phyloP scores from a whole-genome alignment of 2,329 filamentous ascomycete genomes.

The Fusarium sp. region DNA sequence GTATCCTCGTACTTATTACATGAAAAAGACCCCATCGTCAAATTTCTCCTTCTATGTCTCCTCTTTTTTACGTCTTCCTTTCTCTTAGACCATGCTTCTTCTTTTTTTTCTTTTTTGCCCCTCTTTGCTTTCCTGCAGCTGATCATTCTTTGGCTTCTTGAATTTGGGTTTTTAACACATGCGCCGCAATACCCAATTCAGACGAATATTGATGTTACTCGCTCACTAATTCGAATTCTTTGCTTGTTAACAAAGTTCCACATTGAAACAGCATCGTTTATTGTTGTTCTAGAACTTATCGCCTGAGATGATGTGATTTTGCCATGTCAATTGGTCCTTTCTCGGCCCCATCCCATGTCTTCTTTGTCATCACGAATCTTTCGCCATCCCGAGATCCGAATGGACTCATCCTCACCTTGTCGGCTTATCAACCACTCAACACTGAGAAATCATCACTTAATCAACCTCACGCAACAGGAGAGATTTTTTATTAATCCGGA shows the following conservation, averaged over 20 bases:
- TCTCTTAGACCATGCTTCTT: background rate
- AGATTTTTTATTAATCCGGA: background rate
- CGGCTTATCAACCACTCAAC: conserved; percentile 13
- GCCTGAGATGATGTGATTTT: conserved; percentile 36
- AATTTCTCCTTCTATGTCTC: conserved; percentile 10
- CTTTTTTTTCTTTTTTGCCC: conserved; percentile 5
- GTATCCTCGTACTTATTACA: conserved; percentile 25
- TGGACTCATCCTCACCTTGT: conserved; percentile 12
- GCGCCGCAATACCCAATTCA: conserved; percentile 13
- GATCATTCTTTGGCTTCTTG: conserved; percentile 14
- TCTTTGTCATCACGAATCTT: conserved; percentile 22
- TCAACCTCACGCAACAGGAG: conserved; percentile 4
- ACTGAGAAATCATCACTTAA: conserved; percentile 2
- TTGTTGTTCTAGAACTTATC: conserved; percentile 8
- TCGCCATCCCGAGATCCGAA: conserved; percentile 37
- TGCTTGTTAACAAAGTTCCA: background rate
- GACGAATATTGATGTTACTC: background rate
- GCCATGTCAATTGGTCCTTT: background rate
- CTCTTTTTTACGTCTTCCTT: conserved; percentile 36
- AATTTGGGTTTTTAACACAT: background rate
- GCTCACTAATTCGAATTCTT: background rate
- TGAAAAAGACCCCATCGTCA: conserved; percentile 29
- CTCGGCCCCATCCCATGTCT: background rate
- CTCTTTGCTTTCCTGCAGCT: conserved; percentile 18
- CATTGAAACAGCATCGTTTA: background rate